Conservation (phyloP, 257 asterid species). For the Gentiana macrophylla region DNA sequence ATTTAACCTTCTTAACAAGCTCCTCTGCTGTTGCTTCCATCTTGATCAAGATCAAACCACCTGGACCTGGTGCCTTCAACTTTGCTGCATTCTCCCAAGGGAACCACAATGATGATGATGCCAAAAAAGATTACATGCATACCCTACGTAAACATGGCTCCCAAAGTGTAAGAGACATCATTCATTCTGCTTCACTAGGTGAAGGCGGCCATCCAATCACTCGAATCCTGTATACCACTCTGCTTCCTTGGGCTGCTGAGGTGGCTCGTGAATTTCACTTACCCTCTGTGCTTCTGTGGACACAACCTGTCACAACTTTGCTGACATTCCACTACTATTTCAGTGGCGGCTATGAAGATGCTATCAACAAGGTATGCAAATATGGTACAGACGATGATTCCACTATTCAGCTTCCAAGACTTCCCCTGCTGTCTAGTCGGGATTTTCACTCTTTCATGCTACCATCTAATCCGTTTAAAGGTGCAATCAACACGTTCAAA, state of each 20-base stretch:
- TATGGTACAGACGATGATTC: constrained; percentile 6
- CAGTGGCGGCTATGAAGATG: constrained; percentile 26
- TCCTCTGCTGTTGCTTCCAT: constrained; percentile 10
- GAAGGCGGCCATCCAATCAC: constrained; percentile 14
- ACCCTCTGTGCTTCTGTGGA: constrained; percentile 28
- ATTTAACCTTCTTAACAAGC: constrained; percentile 18
- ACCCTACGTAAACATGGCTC: constrained; percentile 17
- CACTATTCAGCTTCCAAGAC: constrained; percentile 21
- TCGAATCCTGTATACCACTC: constrained; percentile 18
- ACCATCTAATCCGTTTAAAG: constrained; percentile 6
- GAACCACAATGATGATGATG: constrained; percentile 13
- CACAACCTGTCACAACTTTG: constrained; percentile 28
- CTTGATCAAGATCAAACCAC: neutral
- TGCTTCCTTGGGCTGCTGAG: constrained; percentile 24
- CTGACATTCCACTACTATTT: constrained; percentile 22
- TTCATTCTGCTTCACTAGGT: constrained; percentile 2
- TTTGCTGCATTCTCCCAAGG: constrained; percentile 13
- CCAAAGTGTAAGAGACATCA: constrained; percentile 8
- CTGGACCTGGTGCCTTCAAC: constrained; percentile 10
- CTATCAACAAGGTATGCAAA: neutral
- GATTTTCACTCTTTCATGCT: constrained; percentile 32
- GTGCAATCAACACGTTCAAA: constrained; percentile 8
- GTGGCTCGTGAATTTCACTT: constrained; percentile 28
- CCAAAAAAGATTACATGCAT: constrained; percentile 11
- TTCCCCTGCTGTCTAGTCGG: constrained; percentile 12